Percentiles rank a stretch among this genome's conserved stretches.
These are phyloP conservation scores for Ceratocystis alfenasii DNA, from an alignment of 2,329 filamentous ascomycete genomes.

Conservation along the genomic window DNA sequence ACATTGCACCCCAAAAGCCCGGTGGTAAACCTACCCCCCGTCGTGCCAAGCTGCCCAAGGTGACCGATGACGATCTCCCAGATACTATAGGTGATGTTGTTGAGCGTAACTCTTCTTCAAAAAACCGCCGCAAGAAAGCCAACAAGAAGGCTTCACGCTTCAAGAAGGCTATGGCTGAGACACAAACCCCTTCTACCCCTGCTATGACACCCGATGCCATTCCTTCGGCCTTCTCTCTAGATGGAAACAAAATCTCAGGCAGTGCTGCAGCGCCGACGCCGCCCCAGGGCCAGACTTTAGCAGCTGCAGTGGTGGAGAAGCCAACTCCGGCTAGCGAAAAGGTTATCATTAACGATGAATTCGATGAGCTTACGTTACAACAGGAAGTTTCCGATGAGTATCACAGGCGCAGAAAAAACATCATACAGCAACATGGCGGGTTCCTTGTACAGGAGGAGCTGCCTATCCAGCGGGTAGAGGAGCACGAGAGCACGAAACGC, in stretches of 20 bases:
- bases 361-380: slow-evolving; percentile 52
- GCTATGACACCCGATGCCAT: slow-evolving; percentile 20
- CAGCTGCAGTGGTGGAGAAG: slow-evolving; percentile 48
- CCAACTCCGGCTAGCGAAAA: slow-evolving; percentile 27
- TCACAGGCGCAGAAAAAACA: slow-evolving; percentile 66
- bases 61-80: slow-evolving; percentile 24
- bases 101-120: slow-evolving; percentile 32
- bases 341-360: slow-evolving; percentile 23
- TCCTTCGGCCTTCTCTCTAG: slow-evolving; percentile 15
- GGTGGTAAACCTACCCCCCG: slow-evolving; percentile 16
- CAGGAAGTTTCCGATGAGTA: slow-evolving; percentile 75
- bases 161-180: slow-evolving; percentile 32
- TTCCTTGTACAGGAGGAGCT: slow-evolving; percentile 62
- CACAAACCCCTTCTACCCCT: background rate
- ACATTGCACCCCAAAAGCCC: slow-evolving; percentile 45
- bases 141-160: slow-evolving; percentile 39
- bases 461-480: slow-evolving; percentile 53
- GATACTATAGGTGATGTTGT: slow-evolving; percentile 38
- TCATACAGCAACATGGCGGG: slow-evolving; percentile 73
- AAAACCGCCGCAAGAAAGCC: slow-evolving; percentile 23
- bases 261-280: slow-evolving; percentile 33
- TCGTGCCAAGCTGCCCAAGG: slow-evolving; percentile 22
- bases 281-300: slow-evolving; percentile 41
- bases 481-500: slow-evolving; percentile 51
- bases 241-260: slow-evolving; percentile 28